Base-by-base conservation (phyloP, 2,329 filamentous ascomycete species). In the Cercospora nicotianae region DNA sequence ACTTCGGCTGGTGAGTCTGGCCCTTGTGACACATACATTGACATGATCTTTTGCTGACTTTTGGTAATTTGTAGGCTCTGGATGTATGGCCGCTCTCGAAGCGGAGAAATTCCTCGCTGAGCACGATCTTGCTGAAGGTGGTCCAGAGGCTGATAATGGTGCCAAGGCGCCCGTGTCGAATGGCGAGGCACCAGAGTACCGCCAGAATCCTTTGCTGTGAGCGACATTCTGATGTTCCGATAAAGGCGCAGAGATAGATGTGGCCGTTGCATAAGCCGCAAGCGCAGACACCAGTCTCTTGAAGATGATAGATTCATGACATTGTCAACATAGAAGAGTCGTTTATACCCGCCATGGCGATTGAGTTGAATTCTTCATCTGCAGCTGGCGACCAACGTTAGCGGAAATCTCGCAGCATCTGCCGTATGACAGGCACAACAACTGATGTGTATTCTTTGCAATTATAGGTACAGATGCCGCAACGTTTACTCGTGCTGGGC, bases 41-140 rank as follows among this genome's bases (percentile, higher is more conserved):
- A 26, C 23, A 26, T 26, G 23, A 26, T 26, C 23, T 26, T 26
- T 26, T 26, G 45, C 67, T 73, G 63, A 75, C 55, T 9, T 31
- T 20, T 36, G 55, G n/a, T 70, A n/a, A 30, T 42, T 16, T 9
- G 53, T 55, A 94, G 92, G 94, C 69, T 93, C 94, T 69, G 95
- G 95, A 71, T 99, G 95, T 81, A 90, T 97, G 84, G 95, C 95
- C 63, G 95, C 94, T 10, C 87, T 99, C 64, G 95, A 99, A 78
- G 94, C 94, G 9, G 95, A 99, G 83, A 96, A 97, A 81, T 97
- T 87, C 84, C 84, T 99, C 64, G 85, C 91, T 5, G 94, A 97
- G 77, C 81, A 86, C 60, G 92, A 94, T 75, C 76, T 84, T 12
- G 72, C 72, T 3, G 78, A 83, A 36, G 81, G 83, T 74, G 78